Evolutionary conservation across 2,329 filamentous ascomycete species (phyloP).

Genomic region (Whalleya microplaca): DNA sequence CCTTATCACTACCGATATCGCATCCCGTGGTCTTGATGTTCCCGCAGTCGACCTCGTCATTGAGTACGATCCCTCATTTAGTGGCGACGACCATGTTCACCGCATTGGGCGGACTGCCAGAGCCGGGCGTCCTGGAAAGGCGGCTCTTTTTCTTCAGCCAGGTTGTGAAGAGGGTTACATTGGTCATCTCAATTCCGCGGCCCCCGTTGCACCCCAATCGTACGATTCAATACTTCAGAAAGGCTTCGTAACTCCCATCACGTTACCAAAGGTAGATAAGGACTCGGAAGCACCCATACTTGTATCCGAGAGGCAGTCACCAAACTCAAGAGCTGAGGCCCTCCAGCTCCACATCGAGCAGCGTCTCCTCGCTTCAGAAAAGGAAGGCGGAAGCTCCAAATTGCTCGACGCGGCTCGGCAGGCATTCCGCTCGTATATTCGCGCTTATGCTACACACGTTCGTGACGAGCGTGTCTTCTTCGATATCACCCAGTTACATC

Average conservation of each 20-base stretch:
- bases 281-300: conserved; percentile 62
- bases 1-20: conserved; percentile 92
- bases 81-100: conserved; percentile 90
- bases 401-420: conserved; percentile 80
- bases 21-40: conserved; percentile 92
- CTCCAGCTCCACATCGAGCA: conserved; percentile 65
- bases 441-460: conserved; percentile 93
- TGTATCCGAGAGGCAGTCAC: conserved; percentile 45
- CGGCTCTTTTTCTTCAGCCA: conserved; percentile 86
- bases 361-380: conserved; percentile 51
- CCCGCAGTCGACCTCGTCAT: conserved; percentile 94
- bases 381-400: conserved; percentile 41
- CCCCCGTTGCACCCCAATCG: conserved; percentile 52
- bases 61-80: conserved; percentile 95
- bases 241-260: conserved; percentile 63
- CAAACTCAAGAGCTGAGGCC: conserved; percentile 55
- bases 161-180: conserved; percentile 93
- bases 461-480: conserved; percentile 84
- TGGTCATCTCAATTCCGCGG: conserved; percentile 62
- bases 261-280: conserved; percentile 60
- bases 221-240: conserved; percentile 65
- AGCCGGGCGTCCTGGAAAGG: conserved; percentile 85
- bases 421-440: conserved; percentile 88
- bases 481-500: conserved; percentile 86
- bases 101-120: conserved; percentile 93